A percentile compares a stretch with the other conserved stretches of the same genome.
phyloP scores from a whole-genome alignment of 208 protist species.

The Wallacemonas sp. region DNA sequence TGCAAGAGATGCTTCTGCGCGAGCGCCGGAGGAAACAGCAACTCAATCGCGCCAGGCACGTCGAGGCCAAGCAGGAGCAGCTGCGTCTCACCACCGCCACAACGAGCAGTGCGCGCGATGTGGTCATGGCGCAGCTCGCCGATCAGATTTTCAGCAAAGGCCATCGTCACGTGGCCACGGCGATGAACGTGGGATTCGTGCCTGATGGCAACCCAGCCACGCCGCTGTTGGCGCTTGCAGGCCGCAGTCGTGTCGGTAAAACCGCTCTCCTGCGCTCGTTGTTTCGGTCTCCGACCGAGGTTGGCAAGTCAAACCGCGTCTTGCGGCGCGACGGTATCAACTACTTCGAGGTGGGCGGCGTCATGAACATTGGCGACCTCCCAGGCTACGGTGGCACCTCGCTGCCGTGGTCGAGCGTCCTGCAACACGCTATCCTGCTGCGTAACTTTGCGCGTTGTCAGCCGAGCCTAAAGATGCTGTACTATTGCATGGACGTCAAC shows the following conservation, averaged over 20 bases:
- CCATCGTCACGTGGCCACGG: slow-evolving; percentile 64
- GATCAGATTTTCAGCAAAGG: slow-evolving; percentile 87
- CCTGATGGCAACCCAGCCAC: slow-evolving; percentile 86
- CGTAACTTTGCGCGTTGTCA: slow-evolving; percentile 80
- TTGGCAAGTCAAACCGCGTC: slow-evolving; percentile 71
- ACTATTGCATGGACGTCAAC: slow-evolving; percentile 92
- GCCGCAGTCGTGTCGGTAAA: slow-evolving; percentile 69
- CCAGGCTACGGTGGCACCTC: slow-evolving; percentile 84
- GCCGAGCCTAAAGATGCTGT: slow-evolving; percentile 89
- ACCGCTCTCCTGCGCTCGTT: slow-evolving; percentile 77
- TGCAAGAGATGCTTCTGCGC: slow-evolving; percentile 24
- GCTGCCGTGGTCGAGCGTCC: slow-evolving; percentile 76
- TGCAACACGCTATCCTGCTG: slow-evolving; percentile 84
- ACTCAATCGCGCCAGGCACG: slow-evolving; percentile 35
- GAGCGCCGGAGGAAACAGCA: slow-evolving; percentile 49
- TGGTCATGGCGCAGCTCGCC: slow-evolving; percentile 72
- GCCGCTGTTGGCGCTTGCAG: slow-evolving; percentile 77
- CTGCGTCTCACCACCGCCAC: slow-evolving; percentile 35
- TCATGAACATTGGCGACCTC: slow-evolving; percentile 86
- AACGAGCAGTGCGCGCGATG: slow-evolving; percentile 63
- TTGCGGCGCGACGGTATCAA: slow-evolving; percentile 85
- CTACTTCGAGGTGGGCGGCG: slow-evolving; percentile 84
- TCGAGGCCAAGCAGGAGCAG: slow-evolving; percentile 48
- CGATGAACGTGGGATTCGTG: slow-evolving; percentile 82
- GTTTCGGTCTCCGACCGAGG: slow-evolving; percentile 69